phyloP scores from a whole-genome alignment of 345 rosid species.

The Corchorus capsularis region DNA sequence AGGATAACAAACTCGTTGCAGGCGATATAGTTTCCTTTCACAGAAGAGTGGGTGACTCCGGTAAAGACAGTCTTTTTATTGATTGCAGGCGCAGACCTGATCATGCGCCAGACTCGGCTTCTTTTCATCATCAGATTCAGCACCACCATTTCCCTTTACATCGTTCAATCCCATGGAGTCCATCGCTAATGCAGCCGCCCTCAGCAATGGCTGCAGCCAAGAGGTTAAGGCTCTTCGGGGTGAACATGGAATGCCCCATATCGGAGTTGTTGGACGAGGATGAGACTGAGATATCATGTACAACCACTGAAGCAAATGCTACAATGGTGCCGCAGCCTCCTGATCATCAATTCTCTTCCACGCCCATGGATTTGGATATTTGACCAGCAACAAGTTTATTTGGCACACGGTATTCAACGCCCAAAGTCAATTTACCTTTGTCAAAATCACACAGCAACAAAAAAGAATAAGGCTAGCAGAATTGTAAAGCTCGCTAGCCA shows the following conservation, averaged over 20 bases:
- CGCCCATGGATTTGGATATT: conserved; percentile 52
- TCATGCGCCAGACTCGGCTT: conserved; percentile 24
- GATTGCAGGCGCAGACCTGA: conserved; percentile 72
- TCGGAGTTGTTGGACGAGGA: conserved; percentile 31
- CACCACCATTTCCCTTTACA: conserved; percentile 40
- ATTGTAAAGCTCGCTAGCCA: conserved; percentile 15
- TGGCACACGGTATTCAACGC: no score
- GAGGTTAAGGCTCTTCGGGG: conserved; percentile 87
- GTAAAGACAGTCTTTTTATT: conserved; percentile 52
- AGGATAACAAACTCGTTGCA: conserved; percentile 75
- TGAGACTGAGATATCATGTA: conserved; percentile 31
- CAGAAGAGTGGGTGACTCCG: conserved; percentile 53
- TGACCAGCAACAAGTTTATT: conserved; percentile 16
- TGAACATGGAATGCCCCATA: conserved; percentile 84
- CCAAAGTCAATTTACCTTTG: no score
- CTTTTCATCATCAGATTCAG: conserved; percentile 17
- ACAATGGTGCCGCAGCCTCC: conserved; percentile 22
- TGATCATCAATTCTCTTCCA: conserved; percentile 26
- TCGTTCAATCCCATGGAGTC: conserved; percentile 47
- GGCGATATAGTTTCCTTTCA: conserved; percentile 83
- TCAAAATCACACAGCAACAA: no score
- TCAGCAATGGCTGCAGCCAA: conserved; percentile 53
- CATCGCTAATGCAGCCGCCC: conserved; percentile 43
- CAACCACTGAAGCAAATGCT: conserved; percentile 32
- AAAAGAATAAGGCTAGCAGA: not conserved